Evolutionary conservation across 257 asterid genomes (phyloP).

Genomic region (Misopates orontium): DNA sequence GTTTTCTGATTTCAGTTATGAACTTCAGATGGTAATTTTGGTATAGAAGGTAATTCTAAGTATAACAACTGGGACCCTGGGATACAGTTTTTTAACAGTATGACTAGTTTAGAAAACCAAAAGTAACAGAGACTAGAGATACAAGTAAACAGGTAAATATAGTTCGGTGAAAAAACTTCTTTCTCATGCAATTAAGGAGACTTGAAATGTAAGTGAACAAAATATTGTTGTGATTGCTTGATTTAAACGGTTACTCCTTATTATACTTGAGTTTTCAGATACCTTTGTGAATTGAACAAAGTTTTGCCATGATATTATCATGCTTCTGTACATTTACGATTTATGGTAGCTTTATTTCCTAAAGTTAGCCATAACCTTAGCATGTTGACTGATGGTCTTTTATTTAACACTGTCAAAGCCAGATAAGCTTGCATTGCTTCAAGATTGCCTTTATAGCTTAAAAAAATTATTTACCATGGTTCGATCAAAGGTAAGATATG

Average conservation of each 20-base stretch:
- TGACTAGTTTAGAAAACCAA: background rate
- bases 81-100: too few species aligned
- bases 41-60: background rate
- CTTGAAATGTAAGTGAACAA: background rate
- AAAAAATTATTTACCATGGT: slow-evolving; percentile 41
- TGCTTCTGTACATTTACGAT: background rate
- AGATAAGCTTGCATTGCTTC: slow-evolving; percentile 27
- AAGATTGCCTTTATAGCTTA: slow-evolving; percentile 31
- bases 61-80: background rate
- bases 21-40: background rate
- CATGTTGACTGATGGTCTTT: slow-evolving; percentile 1
- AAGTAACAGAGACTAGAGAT: too few species aligned
- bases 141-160: background rate
- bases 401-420: background rate
- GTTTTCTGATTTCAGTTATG: background rate
- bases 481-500: slow-evolving; percentile 52
- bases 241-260: background rate
- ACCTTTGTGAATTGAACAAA: background rate
- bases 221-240: background rate
- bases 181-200: background rate
- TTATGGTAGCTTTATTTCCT: background rate
- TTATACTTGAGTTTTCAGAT: background rate
- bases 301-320: background rate
- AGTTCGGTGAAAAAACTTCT: background rate
- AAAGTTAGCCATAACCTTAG: background rate